Base-by-base conservation (phyloP, 805 yeast genomes). In the Saturnispora ahearnii region DNA sequence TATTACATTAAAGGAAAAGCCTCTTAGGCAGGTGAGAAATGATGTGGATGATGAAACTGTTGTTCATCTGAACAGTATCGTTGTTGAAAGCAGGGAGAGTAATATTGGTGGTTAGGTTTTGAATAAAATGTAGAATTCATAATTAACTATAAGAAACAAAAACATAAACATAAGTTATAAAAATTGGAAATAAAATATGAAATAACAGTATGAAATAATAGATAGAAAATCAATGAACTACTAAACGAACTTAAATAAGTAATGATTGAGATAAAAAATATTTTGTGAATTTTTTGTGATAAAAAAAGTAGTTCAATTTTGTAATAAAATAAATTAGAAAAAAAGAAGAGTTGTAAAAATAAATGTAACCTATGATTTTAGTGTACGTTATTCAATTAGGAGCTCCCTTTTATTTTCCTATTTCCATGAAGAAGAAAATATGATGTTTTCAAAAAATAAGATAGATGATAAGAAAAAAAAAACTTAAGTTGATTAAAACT, bases 11-110 rank as follows among this genome's bases (percentile, higher is more conserved):
- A 55, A 53, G 34, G 62, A 61, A 10, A 50, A 53, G 50, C 41
- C 57, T 21, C 37, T 56, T 15, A 56, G 52, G 24, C 37, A 46
- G 24, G 31, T 7, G n/a, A 49, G 46, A 4, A 45, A 34, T 5
- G 50, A 51, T 5, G 69, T 69, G 4, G 45, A 41, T 5, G 51
- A 51, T 6, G 69, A 69, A 34, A 52, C 63, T 15, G 28, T 45
- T 5, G 68, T 69, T 2, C 80, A 76, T 58, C 60, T 78, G 53
- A 62, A 70, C 28, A 67, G 71, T 44, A 71, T 78, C 48, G 69
- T 70, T 48, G 64, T 74, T 37, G 79, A 79, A 49, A 71, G 71
- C 42, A 69, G 56, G 40, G 82, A 74, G 45, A 51, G 48, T 4
- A 28, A 52, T 44, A 55, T 61, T 22, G 57, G 57, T 21, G 66